These are phyloP conservation scores for Cyclotella kingstonii DNA, from an alignment of 108 stramenopile genomes.

Conservation along the genomic window DNA sequence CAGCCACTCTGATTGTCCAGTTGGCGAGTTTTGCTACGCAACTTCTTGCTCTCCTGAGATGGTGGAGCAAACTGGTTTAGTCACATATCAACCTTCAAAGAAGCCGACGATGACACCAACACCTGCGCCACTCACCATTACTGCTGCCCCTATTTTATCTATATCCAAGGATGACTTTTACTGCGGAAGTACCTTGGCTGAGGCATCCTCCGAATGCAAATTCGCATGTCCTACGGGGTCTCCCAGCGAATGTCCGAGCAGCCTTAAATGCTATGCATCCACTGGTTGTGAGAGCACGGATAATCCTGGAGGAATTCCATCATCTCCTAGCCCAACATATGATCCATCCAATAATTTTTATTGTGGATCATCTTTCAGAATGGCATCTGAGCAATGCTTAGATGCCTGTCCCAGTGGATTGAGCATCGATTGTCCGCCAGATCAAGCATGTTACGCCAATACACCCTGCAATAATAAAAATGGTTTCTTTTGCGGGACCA, in stretches of 20 bases:
- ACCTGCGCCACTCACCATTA: constrained; percentile 8
- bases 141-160: neutral
- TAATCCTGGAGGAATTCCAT: constrained; percentile 4
- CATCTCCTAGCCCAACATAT: constrained; percentile 24
- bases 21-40: too few species aligned
- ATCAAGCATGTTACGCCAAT: constrained; percentile 45
- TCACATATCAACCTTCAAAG: constrained; percentile 22
- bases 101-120: constrained; percentile 34
- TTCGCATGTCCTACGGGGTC: constrained; percentile 70
- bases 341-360: constrained; percentile 32
- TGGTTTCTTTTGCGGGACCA: constrained; percentile 48
- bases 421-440: constrained; percentile 33
- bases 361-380: constrained; percentile 37
- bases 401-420: constrained; percentile 34
- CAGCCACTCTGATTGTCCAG: constrained; percentile 12
- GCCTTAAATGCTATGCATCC: constrained; percentile 75
- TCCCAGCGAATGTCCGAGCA: constrained; percentile 65
- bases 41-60: too few species aligned
- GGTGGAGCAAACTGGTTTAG: neutral
- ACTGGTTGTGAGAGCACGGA: constrained; percentile 58
- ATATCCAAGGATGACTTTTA: constrained; percentile 55
- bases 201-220: constrained; percentile 60
- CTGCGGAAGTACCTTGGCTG: constrained; percentile 69
- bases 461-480: constrained; percentile 37
- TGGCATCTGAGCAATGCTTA: constrained; percentile 25